Conservation (phyloP, 495 filamentous ascomycete species). For the Cladorrhinum samala region DNA sequence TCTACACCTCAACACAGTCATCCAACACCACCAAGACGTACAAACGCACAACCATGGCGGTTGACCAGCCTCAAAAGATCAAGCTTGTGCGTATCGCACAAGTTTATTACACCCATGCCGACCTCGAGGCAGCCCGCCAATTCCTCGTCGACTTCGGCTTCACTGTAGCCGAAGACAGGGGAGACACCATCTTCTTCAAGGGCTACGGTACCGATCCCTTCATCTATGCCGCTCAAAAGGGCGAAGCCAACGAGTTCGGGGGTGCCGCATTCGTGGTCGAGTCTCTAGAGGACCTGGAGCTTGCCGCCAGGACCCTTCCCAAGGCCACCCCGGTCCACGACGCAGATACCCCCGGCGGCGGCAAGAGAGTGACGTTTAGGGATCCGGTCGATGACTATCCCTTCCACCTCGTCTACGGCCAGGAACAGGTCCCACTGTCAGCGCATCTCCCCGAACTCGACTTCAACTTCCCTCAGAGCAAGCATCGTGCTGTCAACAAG, state of each 20-base stretch:
- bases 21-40: background rate
- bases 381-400: conserved; percentile 50
- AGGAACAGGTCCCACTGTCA: conserved; percentile 26
- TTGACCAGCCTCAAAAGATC: conserved; percentile 30
- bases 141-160: conserved; percentile 53
- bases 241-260: conserved; percentile 40
- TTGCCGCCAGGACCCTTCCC: conserved; percentile 34
- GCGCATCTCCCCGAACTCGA: conserved; percentile 34
- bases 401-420: conserved; percentile 48
- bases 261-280: conserved; percentile 48
- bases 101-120: conserved; percentile 46
- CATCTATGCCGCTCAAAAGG: conserved; percentile 43
- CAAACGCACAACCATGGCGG: too few relatives aligned
- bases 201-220: conserved; percentile 52
- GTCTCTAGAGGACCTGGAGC: conserved; percentile 43
- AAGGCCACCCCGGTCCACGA: conserved; percentile 40
- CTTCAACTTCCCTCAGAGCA: conserved; percentile 35
- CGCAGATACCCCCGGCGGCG: conserved; percentile 48
- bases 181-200: conserved; percentile 44
- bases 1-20: background rate
- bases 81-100: conserved; percentile 44
- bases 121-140: conserved; percentile 35
- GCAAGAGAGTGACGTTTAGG: conserved; percentile 44
- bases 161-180: conserved; percentile 30
- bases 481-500: conserved; percentile 33